Evolutionary conservation across 768 basidiomycete genomes (phyloP).

Genomic region (Tylopilus subfusipes): DNA sequence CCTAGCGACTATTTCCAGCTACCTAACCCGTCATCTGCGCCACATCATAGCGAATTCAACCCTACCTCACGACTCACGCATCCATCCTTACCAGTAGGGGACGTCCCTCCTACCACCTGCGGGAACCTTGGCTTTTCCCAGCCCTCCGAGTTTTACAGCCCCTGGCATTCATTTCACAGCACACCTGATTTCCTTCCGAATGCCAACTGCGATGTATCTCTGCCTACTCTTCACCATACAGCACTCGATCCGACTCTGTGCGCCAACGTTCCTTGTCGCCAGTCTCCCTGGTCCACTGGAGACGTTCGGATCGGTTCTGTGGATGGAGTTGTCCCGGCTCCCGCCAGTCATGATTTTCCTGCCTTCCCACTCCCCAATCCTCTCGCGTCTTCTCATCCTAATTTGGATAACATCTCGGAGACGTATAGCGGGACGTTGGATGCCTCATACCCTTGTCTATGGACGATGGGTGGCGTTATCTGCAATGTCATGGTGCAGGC

Average conservation of each 20-base stretch:
- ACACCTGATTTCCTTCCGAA: neutral
- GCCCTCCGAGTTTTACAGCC: neutral
- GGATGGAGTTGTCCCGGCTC: neutral
- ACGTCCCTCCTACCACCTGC: neutral
- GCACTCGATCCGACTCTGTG: neutral
- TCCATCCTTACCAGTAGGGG: neutral
- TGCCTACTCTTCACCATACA: neutral
- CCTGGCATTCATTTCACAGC: slow-evolving; percentile 5
- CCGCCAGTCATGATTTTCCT: neutral
- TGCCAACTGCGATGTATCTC: neutral
- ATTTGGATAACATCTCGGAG: neutral
- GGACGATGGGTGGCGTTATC: slow-evolving; percentile 10
- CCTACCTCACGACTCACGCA: neutral
- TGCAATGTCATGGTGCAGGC: slow-evolving; percentile 20
- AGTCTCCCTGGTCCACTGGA: neutral
- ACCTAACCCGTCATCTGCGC: neutral
- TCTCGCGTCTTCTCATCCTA: neutral
- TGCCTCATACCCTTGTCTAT: slow-evolving; percentile 17
- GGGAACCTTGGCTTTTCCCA: neutral
- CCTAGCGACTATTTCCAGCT: slow-evolving; percentile 5
- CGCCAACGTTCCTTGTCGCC: neutral
- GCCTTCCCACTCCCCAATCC: neutral
- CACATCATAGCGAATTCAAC: neutral
- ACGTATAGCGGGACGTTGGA: neutral
- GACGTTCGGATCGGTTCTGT: neutral